A percentile compares a stretch with the other conserved stretches of the same genome.
These are phyloP conservation scores for Trichoderma asperellum DNA, from an alignment of 2,329 filamentous ascomycete genomes.

Conservation along the genomic window DNA sequence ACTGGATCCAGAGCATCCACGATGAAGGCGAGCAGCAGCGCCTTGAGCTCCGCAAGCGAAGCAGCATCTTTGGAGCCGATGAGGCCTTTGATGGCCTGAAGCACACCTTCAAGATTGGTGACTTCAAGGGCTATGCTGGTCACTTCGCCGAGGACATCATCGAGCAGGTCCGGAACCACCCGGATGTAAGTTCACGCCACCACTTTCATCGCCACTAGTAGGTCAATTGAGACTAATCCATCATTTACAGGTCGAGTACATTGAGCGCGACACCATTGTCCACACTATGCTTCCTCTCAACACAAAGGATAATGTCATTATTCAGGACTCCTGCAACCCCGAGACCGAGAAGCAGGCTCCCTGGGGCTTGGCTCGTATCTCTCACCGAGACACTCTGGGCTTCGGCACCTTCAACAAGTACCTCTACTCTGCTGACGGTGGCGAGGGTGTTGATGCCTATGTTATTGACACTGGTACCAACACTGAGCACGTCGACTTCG, in stretches of 20 bases:
- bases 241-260: constrained; percentile 78
- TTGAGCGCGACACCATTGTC: constrained; percentile 93
- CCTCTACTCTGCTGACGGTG: constrained; percentile 84
- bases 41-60: constrained; percentile 89
- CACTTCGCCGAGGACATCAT: constrained; percentile 94
- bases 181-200: constrained; percentile 78
- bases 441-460: constrained; percentile 98
- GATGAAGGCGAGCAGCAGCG: constrained; percentile 67
- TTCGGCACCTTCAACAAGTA: constrained; percentile 99
- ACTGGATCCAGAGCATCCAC: constrained; percentile 90
- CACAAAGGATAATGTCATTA: constrained; percentile 42
- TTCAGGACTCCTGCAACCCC: constrained; percentile 51
- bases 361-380: constrained; percentile 99
- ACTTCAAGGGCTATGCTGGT: constrained; percentile 88
- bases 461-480: constrained; percentile 99
- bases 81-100: constrained; percentile 83
- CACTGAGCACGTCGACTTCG: constrained; percentile 91
- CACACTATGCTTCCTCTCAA: constrained; percentile 69
- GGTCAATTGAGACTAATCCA: not conserved
- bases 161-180: constrained; percentile 89
- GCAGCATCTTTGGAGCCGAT: constrained; percentile 67
- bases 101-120: constrained; percentile 93
- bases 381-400: constrained; percentile 82
- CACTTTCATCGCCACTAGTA: not conserved
- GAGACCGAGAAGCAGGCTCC: constrained; percentile 88